Evolutionary conservation across 257 asterid species (phyloP).

Genomic region (Solanum gracilifrons): DNA sequence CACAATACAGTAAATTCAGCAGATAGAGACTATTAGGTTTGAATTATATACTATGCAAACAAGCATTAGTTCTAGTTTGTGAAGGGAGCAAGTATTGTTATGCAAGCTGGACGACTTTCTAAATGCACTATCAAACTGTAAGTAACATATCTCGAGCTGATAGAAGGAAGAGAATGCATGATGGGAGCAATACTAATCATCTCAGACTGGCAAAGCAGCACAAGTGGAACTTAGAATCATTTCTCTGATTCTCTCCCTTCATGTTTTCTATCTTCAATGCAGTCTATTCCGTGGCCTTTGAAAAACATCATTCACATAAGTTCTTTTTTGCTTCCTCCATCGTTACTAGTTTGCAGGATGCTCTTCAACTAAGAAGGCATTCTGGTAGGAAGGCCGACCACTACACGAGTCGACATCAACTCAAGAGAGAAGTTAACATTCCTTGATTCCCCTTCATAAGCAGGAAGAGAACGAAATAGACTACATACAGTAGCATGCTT

Average conservation of each 20-base stretch:
- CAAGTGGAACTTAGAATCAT: neutral
- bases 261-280: neutral
- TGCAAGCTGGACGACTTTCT: neutral
- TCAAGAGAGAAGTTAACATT: constrained; percentile 5
- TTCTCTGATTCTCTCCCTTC: neutral
- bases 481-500: neutral
- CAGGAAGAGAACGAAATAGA: constrained; percentile 6
- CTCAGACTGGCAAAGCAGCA: neutral
- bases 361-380: neutral
- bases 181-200: neutral
- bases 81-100: neutral
- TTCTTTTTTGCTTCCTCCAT: neutral
- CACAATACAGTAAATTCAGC: neutral
- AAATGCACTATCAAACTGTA: neutral
- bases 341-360: neutral
- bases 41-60: neutral
- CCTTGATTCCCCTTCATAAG: constrained; percentile 11
- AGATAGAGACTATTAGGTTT: neutral
- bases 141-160: neutral
- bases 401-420: neutral
- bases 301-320: neutral
- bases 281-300: neutral
- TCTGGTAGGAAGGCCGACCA: neutral
- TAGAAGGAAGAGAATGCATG: neutral
- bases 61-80: neutral